phyloP scores from a whole-genome alignment of 2,329 filamentous ascomycete species.

The Purpureocillium takamizusanense region DNA sequence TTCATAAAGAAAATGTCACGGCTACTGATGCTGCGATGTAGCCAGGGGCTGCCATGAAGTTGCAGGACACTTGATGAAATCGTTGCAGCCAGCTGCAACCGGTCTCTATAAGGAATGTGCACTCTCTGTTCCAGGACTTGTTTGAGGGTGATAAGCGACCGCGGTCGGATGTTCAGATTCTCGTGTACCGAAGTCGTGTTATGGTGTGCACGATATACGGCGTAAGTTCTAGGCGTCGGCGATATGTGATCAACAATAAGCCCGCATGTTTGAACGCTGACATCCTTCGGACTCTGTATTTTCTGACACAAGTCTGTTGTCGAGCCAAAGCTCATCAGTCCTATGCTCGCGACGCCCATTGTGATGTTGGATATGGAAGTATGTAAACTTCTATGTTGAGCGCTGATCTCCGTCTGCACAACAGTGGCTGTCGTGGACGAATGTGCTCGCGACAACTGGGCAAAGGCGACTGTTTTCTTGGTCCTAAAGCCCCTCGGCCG shows the following conservation, averaged over 20 bases:
- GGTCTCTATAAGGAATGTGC: conserved; percentile 1
- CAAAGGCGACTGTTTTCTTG: no score
- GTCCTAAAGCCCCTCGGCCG: no score
- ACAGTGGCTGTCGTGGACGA: no score
- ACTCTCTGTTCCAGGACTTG: background rate
- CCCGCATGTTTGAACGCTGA: background rate
- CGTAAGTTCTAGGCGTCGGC: background rate
- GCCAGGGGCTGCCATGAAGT: conserved; percentile 14
- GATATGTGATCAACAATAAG: background rate
- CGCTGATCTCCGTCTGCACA: no score
- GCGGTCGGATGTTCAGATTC: no score
- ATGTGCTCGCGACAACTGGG: no score
- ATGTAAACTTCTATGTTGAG: no score
- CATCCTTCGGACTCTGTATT: background rate
- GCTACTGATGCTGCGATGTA: conserved; percentile 2
- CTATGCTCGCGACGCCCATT: no score
- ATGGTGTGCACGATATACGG: background rate
- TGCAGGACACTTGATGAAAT: conserved; percentile 13
- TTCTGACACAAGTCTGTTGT: background rate
- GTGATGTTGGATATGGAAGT: no score
- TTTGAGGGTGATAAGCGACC: background rate
- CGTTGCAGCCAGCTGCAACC: conserved; percentile 9
- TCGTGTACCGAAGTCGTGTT: no score
- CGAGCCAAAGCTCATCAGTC: background rate
- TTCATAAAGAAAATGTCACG: background rate